Evolutionary conservation across 805 yeast species (phyloP), one percentile per base, ranked within the genome.

Genomic region (Kregervanrija fluxuum): DNA sequence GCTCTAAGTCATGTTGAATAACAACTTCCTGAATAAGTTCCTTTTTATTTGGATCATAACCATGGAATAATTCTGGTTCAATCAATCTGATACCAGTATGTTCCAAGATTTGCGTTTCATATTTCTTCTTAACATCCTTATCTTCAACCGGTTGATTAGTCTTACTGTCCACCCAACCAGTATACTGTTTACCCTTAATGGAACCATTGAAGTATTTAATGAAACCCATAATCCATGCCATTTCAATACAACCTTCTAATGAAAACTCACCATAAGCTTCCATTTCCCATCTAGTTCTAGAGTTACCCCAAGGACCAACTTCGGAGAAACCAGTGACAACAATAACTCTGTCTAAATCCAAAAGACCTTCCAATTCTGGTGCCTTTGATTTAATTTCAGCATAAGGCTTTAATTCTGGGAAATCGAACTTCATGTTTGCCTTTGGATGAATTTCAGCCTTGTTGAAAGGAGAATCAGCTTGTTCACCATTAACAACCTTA

Each of bases 231-330:
- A 93, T 90, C 97, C 98, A 93, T 41, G 99, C 98, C 95, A 93
- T 90, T 73, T 93, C 99, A 62, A 93, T 84, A 62, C 96, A 85
- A 61, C 99, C 99, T 70, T 93, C 99, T 57, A 93, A 73, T 9
- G 97, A 90, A 70, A 93, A 93, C 62, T 85, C 88, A 60, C 99
- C 99, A 49, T 66, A 55, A 38, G 97, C 87, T 72, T 93, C 99
- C 95, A 93, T 93, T 70, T 93, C 98, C 99, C 99, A 93, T 76
- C 99, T 81, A 46, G 99, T 93, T 77, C 98, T 85, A 34, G 99
- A 71, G 66, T 90, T 89, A 79, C 99, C 99, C 96, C 97, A 95
- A 60, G 99, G 99, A 63, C 97, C 95, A 56, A 93, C 98, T 71
- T 93, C 99, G 52, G 96, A 74, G 73, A 91, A 93, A 70, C 99